phyloP scores from a whole-genome alignment of 2,329 filamentous ascomycete genomes.

The Monilinia vaccinii-corymbosi region DNA sequence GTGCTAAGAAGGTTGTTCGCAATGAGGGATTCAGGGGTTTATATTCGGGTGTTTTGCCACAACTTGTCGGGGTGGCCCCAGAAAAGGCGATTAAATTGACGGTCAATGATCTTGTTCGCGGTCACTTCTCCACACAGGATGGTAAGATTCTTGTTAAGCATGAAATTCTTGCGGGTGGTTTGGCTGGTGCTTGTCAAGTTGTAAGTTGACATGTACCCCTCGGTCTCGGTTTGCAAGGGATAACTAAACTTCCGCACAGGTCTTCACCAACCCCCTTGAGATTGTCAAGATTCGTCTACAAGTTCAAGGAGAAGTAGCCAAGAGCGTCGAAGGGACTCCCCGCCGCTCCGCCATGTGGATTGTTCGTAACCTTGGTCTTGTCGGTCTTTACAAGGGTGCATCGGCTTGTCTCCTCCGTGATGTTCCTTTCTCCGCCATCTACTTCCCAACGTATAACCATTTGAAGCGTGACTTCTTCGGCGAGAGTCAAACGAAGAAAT shows the following conservation, averaged over 20 bases:
- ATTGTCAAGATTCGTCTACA: slow-evolving; percentile 99
- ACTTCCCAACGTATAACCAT: slow-evolving; percentile 95
- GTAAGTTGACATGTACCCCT: slow-evolving; percentile 44
- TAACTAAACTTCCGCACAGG: slow-evolving; percentile 37
- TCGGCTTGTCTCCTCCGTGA: slow-evolving; percentile 90
- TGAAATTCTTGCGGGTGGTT: slow-evolving; percentile 81
- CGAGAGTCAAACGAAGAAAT: slow-evolving; percentile 76
- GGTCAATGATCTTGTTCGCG: slow-evolving; percentile 87
- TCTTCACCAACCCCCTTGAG: slow-evolving; percentile 96
- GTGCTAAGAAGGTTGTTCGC: slow-evolving; percentile 81
- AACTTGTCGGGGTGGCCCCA: slow-evolving; percentile 94
- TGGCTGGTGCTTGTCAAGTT: slow-evolving; percentile 90
- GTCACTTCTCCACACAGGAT: slow-evolving; percentile 62
- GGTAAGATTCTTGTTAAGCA: slow-evolving; percentile 60
- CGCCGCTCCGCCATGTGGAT: slow-evolving; percentile 97
- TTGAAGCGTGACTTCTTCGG: slow-evolving; percentile 91
- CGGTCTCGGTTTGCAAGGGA: background rate
- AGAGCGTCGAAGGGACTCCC: slow-evolving; percentile 70
- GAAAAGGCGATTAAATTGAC: slow-evolving; percentile 99
- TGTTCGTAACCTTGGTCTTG: slow-evolving; percentile 83
- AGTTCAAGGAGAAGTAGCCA: slow-evolving; percentile 91
- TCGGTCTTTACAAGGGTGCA: slow-evolving; percentile 94
- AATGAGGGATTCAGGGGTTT: slow-evolving; percentile 87
- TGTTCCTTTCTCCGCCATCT: slow-evolving; percentile 96
- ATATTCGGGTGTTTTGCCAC: slow-evolving; percentile 90